Evolutionary conservation across 106 monocot genomes (phyloP).

Genomic region (Amphibolis antarctica): DNA sequence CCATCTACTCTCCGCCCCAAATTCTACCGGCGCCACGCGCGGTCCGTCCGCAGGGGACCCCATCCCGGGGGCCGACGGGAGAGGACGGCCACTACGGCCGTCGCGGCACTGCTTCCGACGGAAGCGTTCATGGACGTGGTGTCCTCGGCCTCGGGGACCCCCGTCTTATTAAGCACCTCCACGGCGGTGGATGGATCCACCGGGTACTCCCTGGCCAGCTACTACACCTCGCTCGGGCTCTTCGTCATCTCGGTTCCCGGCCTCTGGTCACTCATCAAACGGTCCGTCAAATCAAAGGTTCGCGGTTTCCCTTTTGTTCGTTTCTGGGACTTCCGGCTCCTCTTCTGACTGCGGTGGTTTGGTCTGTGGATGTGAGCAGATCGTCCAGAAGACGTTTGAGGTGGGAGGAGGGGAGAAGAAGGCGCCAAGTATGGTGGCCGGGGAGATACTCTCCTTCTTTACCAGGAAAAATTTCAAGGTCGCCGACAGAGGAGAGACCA

Average conservation of each 20-base stretch:
- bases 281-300: slow-evolving; percentile 96
- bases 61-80: neutral
- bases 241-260: slow-evolving; percentile 96
- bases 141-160: slow-evolving; percentile 19
- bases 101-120: neutral
- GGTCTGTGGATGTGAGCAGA: slow-evolving; percentile 18
- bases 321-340: neutral
- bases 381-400: slow-evolving; percentile 91
- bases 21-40: neutral
- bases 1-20: neutral
- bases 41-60: neutral
- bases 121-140: slow-evolving; percentile 4
- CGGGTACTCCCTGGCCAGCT: slow-evolving; percentile 83
- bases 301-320: neutral
- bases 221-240: slow-evolving; percentile 90
- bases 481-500: slow-evolving; percentile 74
- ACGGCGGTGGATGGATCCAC: slow-evolving; percentile 8
- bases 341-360: neutral
- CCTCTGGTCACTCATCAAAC: slow-evolving; percentile 95
- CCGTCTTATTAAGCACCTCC: neutral
- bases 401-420: slow-evolving; percentile 23
- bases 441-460: slow-evolving; percentile 89
- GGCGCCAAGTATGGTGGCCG: slow-evolving; percentile 66
- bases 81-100: neutral
- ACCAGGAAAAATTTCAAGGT: slow-evolving; percentile 79